Evolutionary conservation across 352 stramenopile genomes (phyloP), one percentile per base, ranked within the genome.

Genomic region (Hyphochytrium catenoides): DNA sequence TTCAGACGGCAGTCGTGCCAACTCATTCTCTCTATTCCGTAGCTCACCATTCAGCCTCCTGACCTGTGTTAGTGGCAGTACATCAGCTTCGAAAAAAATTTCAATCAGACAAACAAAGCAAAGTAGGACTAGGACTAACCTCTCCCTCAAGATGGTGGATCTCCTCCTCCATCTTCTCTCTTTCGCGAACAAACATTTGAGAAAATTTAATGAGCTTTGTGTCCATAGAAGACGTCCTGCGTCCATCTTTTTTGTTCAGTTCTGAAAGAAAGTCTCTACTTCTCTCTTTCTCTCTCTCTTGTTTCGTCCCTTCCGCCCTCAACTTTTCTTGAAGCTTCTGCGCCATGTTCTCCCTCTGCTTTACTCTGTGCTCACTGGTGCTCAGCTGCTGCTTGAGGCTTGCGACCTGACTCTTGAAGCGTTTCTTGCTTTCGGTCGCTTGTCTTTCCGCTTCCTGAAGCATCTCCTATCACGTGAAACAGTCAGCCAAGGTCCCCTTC

Each of bases 291-390:
- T 54, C 63, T 29, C 63, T 34, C n/a, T 50, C 56, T 25, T 78
- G 54, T 26, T 73, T 75, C 42, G 78, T 61, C 8, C 74, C 52
- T 26, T 77, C 58, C 41, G 76, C 59, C 39, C 77, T 59, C 3
- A 86, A 36, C 21, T 81, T 86, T 15, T 66, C 46, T 35, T 84
- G 68, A 50, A 86, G 69, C 8, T 54, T 58, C 20, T 86, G 62
- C 0, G 81, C 50, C 0, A 78, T 44, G 8, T 71, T 50, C 26
- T 86, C 71, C 37, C 83, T 86, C 2, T 69, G 67, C 43, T 79
- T 79, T 3, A 86, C 71, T 3, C 69, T 59, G 17, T 84, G 71
- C 30, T 86, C 69, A 31, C 65, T 82, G 3, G 79, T 60, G 41
- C 78, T 78, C 0, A 86, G 44, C 40, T 86, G 68, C 33, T 84